Conservation (phyloP, 805 yeast species). For the Pichia paraexigua region DNA sequence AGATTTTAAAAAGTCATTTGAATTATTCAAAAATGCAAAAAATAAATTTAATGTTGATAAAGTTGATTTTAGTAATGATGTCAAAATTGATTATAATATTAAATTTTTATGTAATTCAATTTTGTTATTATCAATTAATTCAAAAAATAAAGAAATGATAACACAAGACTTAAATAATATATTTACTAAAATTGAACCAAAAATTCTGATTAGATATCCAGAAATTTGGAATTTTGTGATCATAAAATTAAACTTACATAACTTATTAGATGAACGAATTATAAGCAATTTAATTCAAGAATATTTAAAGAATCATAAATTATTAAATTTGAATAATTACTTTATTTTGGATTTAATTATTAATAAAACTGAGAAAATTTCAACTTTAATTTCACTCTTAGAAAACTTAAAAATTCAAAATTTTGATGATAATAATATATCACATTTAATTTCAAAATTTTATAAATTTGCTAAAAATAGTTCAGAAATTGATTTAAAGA, state of each 20-base stretch:
- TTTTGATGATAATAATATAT: conserved; percentile 22
- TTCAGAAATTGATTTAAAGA: conserved; percentile 4
- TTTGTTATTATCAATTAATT: conserved; percentile 16
- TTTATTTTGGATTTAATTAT: conserved; percentile 20
- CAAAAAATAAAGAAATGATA: conserved; percentile 10
- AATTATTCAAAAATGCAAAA: conserved; percentile 23
- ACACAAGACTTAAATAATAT: conserved; percentile 15
- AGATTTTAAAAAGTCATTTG: conserved; percentile 18
- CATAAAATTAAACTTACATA: conserved; percentile 19
- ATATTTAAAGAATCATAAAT: conserved; percentile 11
- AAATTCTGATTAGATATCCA: conserved; percentile 18
- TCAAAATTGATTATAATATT: conserved; percentile 22
- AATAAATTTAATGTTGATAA: conserved; percentile 16
- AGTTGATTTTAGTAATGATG: neutral
- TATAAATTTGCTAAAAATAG: conserved; percentile 19
- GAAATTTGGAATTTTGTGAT: conserved; percentile 26
- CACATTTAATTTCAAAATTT: conserved; percentile 20
- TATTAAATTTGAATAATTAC: conserved; percentile 5
- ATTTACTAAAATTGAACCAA: conserved; percentile 14
- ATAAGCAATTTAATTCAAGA: conserved; percentile 14
- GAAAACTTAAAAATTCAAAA: conserved; percentile 6
- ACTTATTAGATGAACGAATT: conserved; percentile 11
- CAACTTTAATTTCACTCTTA: conserved; percentile 11
- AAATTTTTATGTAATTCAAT: conserved; percentile 25
- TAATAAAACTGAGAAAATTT: conserved; percentile 11